Conservation (phyloP, 139 green algal species). For the Chlamydomonas sp. region DNA sequence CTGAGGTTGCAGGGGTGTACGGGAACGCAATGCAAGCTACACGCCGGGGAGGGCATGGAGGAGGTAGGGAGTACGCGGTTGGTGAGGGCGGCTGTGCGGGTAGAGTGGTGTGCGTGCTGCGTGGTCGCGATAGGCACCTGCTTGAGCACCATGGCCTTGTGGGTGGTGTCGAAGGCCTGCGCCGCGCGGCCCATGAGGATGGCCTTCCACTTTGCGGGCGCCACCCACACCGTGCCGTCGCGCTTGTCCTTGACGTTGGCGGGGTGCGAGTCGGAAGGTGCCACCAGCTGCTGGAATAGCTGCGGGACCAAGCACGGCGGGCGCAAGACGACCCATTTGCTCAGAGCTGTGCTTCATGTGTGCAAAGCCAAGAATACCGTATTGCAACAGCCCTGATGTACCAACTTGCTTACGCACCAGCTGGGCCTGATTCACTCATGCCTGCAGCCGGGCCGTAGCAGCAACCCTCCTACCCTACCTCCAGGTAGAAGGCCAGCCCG, state of each 20-base stretch:
- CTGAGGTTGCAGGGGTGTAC: too few species aligned
- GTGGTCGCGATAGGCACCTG: neutral
- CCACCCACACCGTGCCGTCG: conserved; percentile 9
- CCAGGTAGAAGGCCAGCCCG: conserved; percentile 2
- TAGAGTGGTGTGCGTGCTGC: neutral
- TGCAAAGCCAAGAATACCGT: too few species aligned
- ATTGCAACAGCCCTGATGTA: too few species aligned
- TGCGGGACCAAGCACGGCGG: neutral
- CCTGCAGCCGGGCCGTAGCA: too few species aligned
- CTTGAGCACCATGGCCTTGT: conserved; percentile 5
- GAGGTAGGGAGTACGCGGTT: neutral
- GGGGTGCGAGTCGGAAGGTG: neutral
- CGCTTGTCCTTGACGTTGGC: neutral
- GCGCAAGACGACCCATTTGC: neutral
- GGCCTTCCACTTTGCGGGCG: conserved; percentile 1
- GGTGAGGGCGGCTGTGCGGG: neutral
- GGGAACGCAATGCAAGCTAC: too few species aligned
- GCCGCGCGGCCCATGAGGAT: neutral
- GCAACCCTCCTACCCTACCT: neutral
- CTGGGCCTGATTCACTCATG: neutral
- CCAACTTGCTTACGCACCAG: too few species aligned
- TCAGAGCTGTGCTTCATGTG: too few species aligned
- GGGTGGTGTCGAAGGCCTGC: conserved; percentile 14
- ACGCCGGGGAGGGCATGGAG: neutral
- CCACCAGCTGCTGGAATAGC: neutral